Evolutionary conservation across 225 moss, liverwort and hornwort species (phyloP).

Genomic region (Physcomitrium patens): DNA sequence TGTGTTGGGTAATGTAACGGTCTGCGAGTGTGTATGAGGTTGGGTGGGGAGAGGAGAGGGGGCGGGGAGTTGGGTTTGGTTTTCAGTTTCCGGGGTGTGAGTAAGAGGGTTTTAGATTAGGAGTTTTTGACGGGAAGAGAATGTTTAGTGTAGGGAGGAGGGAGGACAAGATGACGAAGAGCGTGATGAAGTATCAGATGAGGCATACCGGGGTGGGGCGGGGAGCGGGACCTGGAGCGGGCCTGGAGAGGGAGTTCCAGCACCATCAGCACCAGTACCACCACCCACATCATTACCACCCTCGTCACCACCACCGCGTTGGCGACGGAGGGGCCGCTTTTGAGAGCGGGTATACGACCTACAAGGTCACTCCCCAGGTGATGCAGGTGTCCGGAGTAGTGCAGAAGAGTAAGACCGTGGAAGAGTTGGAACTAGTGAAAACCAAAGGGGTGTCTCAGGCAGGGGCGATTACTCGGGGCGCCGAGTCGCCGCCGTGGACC

Average conservation of each 20-base stretch:
- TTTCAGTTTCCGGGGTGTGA: conserved; percentile 22
- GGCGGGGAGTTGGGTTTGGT: not conserved
- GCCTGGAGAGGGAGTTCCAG: conserved; percentile 20
- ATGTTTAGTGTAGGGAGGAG: conserved; percentile 51
- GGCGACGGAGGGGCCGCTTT: conserved; percentile 35
- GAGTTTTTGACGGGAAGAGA: conserved; percentile 8
- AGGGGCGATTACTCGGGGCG: conserved; percentile 28
- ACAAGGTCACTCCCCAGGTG: conserved; percentile 35
- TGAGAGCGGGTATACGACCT: conserved; percentile 31
- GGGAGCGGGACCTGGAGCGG: not conserved
- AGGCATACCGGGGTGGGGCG: conserved; percentile 30
- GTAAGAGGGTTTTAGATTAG: conserved; percentile 8
- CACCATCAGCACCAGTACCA: conserved; percentile 26
- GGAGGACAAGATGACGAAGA: conserved; percentile 52
- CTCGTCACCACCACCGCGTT: conserved; percentile 30
- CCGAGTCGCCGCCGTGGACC: conserved; percentile 56
- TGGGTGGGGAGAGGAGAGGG: not conserved
- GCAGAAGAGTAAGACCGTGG: conserved; percentile 28
- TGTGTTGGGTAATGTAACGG: conserved; percentile 42
- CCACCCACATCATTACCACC: not conserved
- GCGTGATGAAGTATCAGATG: conserved; percentile 43
- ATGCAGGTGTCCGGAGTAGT: conserved; percentile 29
- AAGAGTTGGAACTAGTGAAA: not conserved
- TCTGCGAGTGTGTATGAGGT: conserved; percentile 4
- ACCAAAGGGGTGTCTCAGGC: conserved; percentile 12